phyloP scores from a whole-genome alignment of 345 rosid genomes.

The Euphorbia pulcherrima region DNA sequence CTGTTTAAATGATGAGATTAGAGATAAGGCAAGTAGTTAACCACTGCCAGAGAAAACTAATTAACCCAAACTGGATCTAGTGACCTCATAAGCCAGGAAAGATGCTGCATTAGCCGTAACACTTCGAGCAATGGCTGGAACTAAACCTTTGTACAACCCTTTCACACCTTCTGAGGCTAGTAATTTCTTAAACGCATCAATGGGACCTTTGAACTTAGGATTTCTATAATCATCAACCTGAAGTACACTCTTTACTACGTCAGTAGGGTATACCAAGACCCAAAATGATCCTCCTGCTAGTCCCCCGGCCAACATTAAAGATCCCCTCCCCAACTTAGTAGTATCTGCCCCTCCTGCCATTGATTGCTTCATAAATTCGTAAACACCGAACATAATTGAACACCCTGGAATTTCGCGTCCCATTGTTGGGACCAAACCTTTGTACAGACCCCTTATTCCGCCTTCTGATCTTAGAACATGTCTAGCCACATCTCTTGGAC shows the following conservation, averaged over 20 bases:
- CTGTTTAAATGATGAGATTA: conserved; percentile 14
- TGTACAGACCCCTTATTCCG: conserved; percentile 78
- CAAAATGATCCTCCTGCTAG: conserved; percentile 88
- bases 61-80: conserved; percentile 77
- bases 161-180: conserved; percentile 75
- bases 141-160: conserved; percentile 93
- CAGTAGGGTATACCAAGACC: conserved; percentile 80
- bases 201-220: conserved; percentile 71
- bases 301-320: conserved; percentile 80
- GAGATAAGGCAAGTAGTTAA: conserved; percentile 17
- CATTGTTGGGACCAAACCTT: conserved; percentile 86
- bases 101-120: conserved; percentile 97
- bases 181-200: conserved; percentile 69
- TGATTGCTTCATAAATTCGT: conserved; percentile 70
- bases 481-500: conserved; percentile 94
- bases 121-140: conserved; percentile 94
- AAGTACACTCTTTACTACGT: conserved; percentile 87
- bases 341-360: conserved; percentile 89
- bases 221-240: conserved; percentile 88
- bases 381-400: conserved; percentile 81
- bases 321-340: conserved; percentile 80
- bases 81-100: conserved; percentile 88
- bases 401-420: conserved; percentile 95
- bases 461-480: conserved; percentile 86
- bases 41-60: not conserved